Evolutionary conservation across 169 alveolate species (phyloP).

Genomic region (Fabrea salina): DNA sequence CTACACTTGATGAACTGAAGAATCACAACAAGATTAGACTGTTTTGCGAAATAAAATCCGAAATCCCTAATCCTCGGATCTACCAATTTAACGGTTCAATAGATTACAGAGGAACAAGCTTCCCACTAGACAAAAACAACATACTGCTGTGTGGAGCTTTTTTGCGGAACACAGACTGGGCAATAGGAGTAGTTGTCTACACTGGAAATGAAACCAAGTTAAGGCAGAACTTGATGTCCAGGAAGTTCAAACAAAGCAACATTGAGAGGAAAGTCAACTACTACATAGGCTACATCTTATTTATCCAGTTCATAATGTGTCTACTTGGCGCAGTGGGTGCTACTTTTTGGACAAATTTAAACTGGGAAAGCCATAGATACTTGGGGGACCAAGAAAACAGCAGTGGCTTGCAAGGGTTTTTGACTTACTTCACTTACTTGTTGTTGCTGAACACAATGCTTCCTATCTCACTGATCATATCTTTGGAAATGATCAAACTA

Average conservation of each 20-base stretch:
- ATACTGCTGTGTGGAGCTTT: slow-evolving; percentile 66
- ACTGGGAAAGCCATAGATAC: neutral
- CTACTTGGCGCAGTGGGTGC: neutral
- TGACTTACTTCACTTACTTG: slow-evolving; percentile 76
- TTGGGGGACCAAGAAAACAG: neutral
- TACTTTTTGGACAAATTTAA: neutral
- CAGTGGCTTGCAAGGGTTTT: slow-evolving; percentile 32
- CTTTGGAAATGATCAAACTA: slow-evolving; percentile 87
- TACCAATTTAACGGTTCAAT: slow-evolving; percentile 13
- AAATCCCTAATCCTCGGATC: slow-evolving; percentile 6
- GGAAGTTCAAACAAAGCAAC: slow-evolving; percentile 48
- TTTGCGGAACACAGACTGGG: slow-evolving; percentile 61
- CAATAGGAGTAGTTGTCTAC: slow-evolving; percentile 65
- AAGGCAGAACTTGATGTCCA: slow-evolving; percentile 60
- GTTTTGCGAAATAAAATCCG: neutral
- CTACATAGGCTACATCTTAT: slow-evolving; percentile 14
- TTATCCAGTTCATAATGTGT: neutral
- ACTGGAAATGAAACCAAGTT: slow-evolving; percentile 80
- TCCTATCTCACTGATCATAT: slow-evolving; percentile 87
- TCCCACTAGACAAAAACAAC: slow-evolving; percentile 35
- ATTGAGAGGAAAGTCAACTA: slow-evolving; percentile 59
- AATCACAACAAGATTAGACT: neutral
- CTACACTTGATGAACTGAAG: neutral
- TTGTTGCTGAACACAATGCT: slow-evolving; percentile 87
- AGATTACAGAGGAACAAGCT: neutral